Conservation (phyloP, 2,329 filamentous ascomycete genomes). For the Teratosphaeria destructans region DNA sequence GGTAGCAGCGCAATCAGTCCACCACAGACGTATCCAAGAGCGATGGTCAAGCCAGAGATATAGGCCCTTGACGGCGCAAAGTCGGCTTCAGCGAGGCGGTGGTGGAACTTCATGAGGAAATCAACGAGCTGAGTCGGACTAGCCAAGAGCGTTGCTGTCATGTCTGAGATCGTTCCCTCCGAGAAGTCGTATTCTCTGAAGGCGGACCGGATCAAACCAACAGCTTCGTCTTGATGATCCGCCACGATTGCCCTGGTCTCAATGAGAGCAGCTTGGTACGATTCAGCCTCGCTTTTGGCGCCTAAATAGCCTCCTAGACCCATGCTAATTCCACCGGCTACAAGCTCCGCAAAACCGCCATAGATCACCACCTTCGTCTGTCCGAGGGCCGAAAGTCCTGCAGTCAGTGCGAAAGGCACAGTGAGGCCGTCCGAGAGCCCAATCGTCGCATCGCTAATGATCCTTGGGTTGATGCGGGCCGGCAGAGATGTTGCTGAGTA, state of each 20-base stretch:
- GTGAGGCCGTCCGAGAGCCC: slow-evolving; percentile 34
- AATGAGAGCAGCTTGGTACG: slow-evolving; percentile 35
- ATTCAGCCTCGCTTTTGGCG: slow-evolving; percentile 42
- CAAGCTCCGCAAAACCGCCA: slow-evolving; percentile 31
- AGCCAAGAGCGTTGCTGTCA: slow-evolving; percentile 9
- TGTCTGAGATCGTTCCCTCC: slow-evolving; percentile 14
- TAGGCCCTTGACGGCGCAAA: slow-evolving; percentile 32
- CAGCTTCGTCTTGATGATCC: slow-evolving; percentile 28
- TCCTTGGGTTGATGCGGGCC: slow-evolving; percentile 24
- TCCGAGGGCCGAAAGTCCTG: slow-evolving; percentile 31
- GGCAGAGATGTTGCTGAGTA: background rate
- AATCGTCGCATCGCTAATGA: slow-evolving; percentile 36
- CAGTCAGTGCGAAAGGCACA: slow-evolving; percentile 34
- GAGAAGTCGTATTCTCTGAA: slow-evolving; percentile 34
- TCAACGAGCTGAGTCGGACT: slow-evolving; percentile 29
- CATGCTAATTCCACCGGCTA: slow-evolving; percentile 34
- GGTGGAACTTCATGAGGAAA: slow-evolving; percentile 40
- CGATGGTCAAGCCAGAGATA: slow-evolving; percentile 54
- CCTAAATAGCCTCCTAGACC: slow-evolving; percentile 35
- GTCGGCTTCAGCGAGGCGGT: slow-evolving; percentile 35
- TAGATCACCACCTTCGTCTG: slow-evolving; percentile 30
- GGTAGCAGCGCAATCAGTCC: slow-evolving; percentile 61
- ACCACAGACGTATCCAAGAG: slow-evolving; percentile 58
- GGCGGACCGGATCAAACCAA: slow-evolving; percentile 29
- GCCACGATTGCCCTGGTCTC: slow-evolving; percentile 33